Conservation (phyloP, 2,329 filamentous ascomycete species). For the Ophiocordyceps camponoti-floridani region DNA sequence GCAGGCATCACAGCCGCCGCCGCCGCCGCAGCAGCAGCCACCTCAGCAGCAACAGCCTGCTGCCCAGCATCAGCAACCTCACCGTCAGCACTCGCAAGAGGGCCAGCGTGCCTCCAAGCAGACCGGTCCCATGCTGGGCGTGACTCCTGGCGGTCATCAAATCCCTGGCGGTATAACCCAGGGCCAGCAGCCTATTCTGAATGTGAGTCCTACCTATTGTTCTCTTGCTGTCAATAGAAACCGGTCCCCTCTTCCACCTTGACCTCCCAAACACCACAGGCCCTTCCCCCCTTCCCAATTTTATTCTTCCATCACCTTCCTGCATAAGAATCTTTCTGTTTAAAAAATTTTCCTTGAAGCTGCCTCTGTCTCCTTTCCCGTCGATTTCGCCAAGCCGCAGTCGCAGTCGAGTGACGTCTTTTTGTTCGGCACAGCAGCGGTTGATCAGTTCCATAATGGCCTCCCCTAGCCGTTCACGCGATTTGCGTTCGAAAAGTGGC, state of each 20-base stretch:
- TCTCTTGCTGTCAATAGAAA: slow-evolving; percentile 1
- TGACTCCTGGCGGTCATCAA: slow-evolving; percentile 19
- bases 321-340: background rate
- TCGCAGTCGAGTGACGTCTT: background rate
- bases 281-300: background rate
- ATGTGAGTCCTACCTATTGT: slow-evolving; percentile 23
- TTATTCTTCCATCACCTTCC: background rate
- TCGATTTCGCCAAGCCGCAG: background rate
- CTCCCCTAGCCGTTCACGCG: background rate
- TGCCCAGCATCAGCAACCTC: slow-evolving; percentile 19
- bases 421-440: background rate
- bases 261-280: background rate
- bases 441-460: too few relatives aligned
- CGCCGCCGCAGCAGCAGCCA: background rate
- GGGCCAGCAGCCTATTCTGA: slow-evolving; percentile 26
- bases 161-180: slow-evolving; percentile 20
- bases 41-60: background rate
- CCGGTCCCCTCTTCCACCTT: background rate
- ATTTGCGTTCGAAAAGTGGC: background rate
- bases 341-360: background rate
- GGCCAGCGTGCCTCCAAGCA: slow-evolving; percentile 30
- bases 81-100: slow-evolving; percentile 35
- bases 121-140: slow-evolving; percentile 28
- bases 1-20: background rate
- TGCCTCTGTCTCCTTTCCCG: background rate